phyloP scores from a whole-genome alignment of 345 rosid genomes.

The Boechera stricta region DNA sequence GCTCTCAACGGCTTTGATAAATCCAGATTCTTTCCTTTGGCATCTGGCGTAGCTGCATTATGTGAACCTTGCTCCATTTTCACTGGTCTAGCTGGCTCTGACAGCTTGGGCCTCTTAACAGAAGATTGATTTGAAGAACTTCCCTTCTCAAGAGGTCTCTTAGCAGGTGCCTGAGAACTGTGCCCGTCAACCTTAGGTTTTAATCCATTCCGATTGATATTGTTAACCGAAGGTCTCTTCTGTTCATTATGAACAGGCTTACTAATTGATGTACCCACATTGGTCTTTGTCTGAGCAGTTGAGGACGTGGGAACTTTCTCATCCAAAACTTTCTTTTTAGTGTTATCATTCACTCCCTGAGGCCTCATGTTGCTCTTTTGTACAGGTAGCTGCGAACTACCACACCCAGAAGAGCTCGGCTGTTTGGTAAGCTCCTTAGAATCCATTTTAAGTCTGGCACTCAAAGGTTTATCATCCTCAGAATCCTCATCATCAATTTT shows the following conservation, averaged over 20 bases:
- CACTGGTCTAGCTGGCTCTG: conserved; percentile 42
- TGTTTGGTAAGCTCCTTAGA: conserved; percentile 35
- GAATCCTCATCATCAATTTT: conserved; percentile 57
- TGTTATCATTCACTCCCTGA: conserved; percentile 31
- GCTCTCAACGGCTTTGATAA: conserved; percentile 34
- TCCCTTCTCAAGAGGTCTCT: conserved; percentile 80
- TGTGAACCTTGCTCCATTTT: conserved; percentile 43
- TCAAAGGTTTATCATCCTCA: conserved; percentile 81
- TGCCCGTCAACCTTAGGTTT: conserved; percentile 51
- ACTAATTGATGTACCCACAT: conserved; percentile 37
- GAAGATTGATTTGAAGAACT: conserved; percentile 56
- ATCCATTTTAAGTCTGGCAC: conserved; percentile 53
- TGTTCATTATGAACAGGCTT: conserved; percentile 43
- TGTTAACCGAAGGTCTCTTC: conserved; percentile 59
- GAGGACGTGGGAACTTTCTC: conserved; percentile 22
- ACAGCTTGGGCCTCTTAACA: conserved; percentile 74
- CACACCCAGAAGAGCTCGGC: conserved; percentile 29
- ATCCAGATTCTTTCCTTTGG: conserved; percentile 38
- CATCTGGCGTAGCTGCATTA: conserved; percentile 42
- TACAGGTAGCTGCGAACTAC: conserved; percentile 20
- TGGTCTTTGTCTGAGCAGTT: conserved; percentile 30
- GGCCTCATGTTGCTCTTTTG: conserved; percentile 34
- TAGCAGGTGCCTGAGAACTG: conserved; percentile 46
- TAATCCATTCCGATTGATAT: conserved; percentile 63
- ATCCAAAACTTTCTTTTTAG: conserved; percentile 22